Evolutionary conservation across 2,329 filamentous ascomycete species (phyloP).

Genomic region (Alternaria ethzedia): DNA sequence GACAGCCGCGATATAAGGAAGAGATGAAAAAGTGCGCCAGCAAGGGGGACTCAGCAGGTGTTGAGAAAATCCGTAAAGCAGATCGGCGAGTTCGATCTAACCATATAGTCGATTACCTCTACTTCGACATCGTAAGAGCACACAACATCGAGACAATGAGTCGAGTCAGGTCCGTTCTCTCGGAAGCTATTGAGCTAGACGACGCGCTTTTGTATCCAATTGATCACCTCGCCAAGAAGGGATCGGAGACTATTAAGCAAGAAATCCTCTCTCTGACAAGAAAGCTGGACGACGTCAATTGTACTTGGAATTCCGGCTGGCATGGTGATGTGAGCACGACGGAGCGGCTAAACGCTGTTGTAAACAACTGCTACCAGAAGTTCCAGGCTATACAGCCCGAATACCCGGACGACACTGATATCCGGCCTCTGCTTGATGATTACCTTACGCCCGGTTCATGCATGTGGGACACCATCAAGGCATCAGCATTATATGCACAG

Average conservation of each 20-base stretch:
- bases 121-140: slow-evolving; percentile 59
- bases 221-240: not conserved
- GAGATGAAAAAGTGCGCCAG: slow-evolving; percentile 36
- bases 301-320: slow-evolving; percentile 11
- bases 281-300: slow-evolving; percentile 1
- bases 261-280: slow-evolving; percentile 14
- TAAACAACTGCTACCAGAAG: slow-evolving; percentile 25
- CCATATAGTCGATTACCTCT: slow-evolving; percentile 70
- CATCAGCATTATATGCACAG: slow-evolving; percentile 50
- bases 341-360: slow-evolving; percentile 15
- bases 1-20: slow-evolving; percentile 43
- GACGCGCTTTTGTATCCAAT: slow-evolving; percentile 23
- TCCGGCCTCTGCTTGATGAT: slow-evolving; percentile 19
- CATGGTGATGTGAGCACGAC: not conserved
- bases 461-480: slow-evolving; percentile 55
- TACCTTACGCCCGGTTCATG: slow-evolving; percentile 18
- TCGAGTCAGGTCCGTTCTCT: slow-evolving; percentile 32
- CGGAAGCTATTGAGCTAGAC: slow-evolving; percentile 29
- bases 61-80: slow-evolving; percentile 23
- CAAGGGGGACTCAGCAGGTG: slow-evolving; percentile 18
- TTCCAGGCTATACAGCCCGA: slow-evolving; percentile 31
- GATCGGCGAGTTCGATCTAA: slow-evolving; percentile 26
- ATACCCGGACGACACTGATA: slow-evolving; percentile 10
- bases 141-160: slow-evolving; percentile 43
- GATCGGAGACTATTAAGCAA: slow-evolving; percentile 3